Percentiles rank a stretch among this genome's conserved stretches.
Evolutionary conservation across 2,329 filamentous ascomycete species (phyloP).

Genomic region (Hyphodiscus sp.): DNA sequence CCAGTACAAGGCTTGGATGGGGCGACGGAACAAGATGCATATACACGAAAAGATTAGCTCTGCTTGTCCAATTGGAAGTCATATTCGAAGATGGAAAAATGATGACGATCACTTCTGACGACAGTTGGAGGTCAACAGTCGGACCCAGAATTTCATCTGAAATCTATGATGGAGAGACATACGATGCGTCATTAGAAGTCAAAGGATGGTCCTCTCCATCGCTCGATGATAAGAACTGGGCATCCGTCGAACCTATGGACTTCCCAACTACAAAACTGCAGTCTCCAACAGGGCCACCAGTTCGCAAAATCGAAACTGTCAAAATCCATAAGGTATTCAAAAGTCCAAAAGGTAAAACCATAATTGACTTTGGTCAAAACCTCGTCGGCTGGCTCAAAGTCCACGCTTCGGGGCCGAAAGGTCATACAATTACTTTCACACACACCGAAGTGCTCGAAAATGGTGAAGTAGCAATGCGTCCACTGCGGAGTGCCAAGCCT

Average conservation of each 20-base stretch:
- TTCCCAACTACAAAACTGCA: conserved; percentile 31
- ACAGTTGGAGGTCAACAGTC: conserved; percentile 32
- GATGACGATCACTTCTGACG: conserved; percentile 31
- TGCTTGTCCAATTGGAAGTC: conserved; percentile 36
- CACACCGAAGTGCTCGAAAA: conserved; percentile 41
- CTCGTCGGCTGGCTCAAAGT: conserved; percentile 45
- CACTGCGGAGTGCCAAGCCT: conserved; percentile 34
- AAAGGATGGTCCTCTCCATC: conserved; percentile 22
- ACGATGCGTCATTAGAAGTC: conserved; percentile 35
- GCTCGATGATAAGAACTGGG: conserved; percentile 28
- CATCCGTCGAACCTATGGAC: conserved; percentile 28
- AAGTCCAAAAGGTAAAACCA: conserved; percentile 36
- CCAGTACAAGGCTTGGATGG: conserved; percentile 33
- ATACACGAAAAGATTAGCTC: conserved; percentile 35
- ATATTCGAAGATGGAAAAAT: conserved; percentile 29
- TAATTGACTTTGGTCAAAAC: conserved; percentile 54
- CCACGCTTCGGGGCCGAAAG: conserved; percentile 31
- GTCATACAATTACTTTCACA: conserved; percentile 35
- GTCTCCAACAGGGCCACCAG: conserved; percentile 38
- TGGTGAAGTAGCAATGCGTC: conserved; percentile 35
- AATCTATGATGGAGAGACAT: conserved; percentile 48
- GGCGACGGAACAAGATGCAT: conserved; percentile 30
- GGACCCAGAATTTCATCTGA: conserved; percentile 31
- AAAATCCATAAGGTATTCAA: conserved; percentile 29
- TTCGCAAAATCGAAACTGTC: conserved; percentile 32